phyloP scores from a whole-genome alignment of 129 eudicot species.

The Tanacetum coccineum region DNA sequence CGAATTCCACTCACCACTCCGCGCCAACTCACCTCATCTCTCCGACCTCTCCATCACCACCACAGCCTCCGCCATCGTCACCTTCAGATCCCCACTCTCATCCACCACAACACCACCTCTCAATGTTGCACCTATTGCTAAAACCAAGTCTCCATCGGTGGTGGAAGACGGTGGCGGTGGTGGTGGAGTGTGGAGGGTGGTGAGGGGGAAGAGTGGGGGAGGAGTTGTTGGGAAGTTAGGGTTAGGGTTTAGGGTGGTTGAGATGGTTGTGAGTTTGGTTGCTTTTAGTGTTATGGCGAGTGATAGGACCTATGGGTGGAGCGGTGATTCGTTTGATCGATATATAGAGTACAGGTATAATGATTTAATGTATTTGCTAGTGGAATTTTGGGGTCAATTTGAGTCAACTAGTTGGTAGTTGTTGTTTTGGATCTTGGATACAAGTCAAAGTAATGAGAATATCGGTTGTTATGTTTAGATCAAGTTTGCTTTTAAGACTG shows the following conservation, averaged over 20 bases:
- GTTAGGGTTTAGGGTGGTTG: constrained; percentile 65
- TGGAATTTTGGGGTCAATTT: constrained; percentile 1
- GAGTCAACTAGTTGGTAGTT: not conserved
- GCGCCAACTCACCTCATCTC: constrained; percentile 49
- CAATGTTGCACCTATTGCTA: constrained; percentile 31
- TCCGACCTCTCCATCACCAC: constrained; percentile 43
- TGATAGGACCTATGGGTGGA: constrained; percentile 93
- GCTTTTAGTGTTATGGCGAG: constrained; percentile 89
- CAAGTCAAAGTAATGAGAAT: constrained; percentile 4
- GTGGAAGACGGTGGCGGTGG: constrained; percentile 40
- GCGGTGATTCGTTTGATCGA: constrained; percentile 93
- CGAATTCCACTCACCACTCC: constrained; percentile 77
- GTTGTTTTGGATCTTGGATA: not conserved
- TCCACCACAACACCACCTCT: constrained; percentile 24
- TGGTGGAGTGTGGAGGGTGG: constrained; percentile 16
- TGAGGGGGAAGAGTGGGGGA: constrained; percentile 40
- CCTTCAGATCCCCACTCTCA: constrained; percentile 54
- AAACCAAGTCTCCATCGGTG: constrained; percentile 25
- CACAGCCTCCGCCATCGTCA: constrained; percentile 30
- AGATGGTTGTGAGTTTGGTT: constrained; percentile 51
- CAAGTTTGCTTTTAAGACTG: not conserved
- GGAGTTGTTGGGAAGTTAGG: constrained; percentile 39
- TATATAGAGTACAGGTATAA: constrained; percentile 80
- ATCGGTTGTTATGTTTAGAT: not conserved
- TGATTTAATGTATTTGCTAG: not conserved